Conservation (phyloP, 2,329 filamentous ascomycete genomes). For the Diplodia sapinea region DNA sequence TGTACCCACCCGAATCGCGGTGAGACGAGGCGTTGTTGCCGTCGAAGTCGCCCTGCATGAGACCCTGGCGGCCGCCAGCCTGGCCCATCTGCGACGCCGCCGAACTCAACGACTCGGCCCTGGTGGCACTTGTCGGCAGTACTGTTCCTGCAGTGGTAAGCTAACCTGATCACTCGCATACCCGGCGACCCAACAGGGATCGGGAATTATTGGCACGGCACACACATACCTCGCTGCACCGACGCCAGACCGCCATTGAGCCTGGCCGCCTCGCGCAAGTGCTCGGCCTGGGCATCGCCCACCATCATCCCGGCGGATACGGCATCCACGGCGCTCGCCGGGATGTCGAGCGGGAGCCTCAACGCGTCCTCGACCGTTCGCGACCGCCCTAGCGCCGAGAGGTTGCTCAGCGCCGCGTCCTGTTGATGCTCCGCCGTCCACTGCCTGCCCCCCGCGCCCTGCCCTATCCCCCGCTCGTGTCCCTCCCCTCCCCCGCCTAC, state of each 20-base stretch:
- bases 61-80: neutral
- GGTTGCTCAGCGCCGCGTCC: neutral
- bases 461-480: too few relatives aligned
- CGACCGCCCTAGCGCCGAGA: neutral
- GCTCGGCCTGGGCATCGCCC: neutral
- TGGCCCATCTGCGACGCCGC: neutral
- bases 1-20: neutral
- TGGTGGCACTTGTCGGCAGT: neutral
- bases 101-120: neutral
- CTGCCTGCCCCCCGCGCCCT: too few relatives aligned
- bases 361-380: conserved; percentile 9
- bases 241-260: neutral
- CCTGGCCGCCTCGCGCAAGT: neutral
- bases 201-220: too few relatives aligned
- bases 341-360: conserved; percentile 3
- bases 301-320: neutral
- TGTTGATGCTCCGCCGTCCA: neutral
- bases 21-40: neutral
- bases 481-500: too few relatives aligned
- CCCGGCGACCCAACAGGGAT: too few relatives aligned
- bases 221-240: neutral
- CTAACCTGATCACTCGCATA: too few relatives aligned
- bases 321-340: neutral
- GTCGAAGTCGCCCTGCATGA: neutral
- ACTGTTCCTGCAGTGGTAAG: too few relatives aligned